Conservation (phyloP, 179 eudicot species). For the Corrigiola litoralis region DNA sequence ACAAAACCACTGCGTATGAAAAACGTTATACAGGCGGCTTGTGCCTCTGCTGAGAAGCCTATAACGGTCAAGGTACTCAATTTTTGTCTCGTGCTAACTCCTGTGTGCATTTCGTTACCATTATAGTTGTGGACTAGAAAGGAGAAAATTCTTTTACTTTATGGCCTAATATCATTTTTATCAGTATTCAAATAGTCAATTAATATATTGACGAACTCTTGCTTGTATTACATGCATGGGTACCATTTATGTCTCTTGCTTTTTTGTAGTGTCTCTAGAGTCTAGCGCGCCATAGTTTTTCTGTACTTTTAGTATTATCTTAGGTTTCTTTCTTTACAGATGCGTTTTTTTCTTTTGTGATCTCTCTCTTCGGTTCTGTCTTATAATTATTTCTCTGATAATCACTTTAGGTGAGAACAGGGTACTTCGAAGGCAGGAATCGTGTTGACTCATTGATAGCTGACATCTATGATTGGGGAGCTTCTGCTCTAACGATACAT, state of each 20-base stretch:
- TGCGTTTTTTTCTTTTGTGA: background rate
- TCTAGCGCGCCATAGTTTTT: too few species aligned
- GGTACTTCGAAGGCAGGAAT: constrained; percentile 82
- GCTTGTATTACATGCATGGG: background rate
- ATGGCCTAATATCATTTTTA: too few species aligned
- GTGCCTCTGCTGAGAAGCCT: constrained; percentile 66
- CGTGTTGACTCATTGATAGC: constrained; percentile 69
- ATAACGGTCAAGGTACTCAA: constrained; percentile 79
- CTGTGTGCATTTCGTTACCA: background rate
- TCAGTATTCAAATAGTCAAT: too few species aligned
- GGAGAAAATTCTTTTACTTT: too few species aligned
- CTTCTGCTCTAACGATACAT: constrained; percentile 83
- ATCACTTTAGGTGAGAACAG: constrained; percentile 68
- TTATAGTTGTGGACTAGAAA: too few species aligned
- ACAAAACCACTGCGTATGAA: constrained; percentile 92
- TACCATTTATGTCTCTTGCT: background rate
- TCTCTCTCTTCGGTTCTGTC: background rate
- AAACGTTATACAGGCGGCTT: constrained; percentile 66
- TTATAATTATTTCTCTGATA: background rate
- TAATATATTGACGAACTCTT: too few species aligned
- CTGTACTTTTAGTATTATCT: background rate
- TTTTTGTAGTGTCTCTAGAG: too few species aligned
- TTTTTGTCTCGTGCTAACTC: background rate
- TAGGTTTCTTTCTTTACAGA: background rate
- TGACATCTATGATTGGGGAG: constrained; percentile 85